A percentile compares a stretch with the other conserved stretches of the same genome.
Evolutionary conservation across 2,329 filamentous ascomycete genomes (phyloP).

Genomic region (Alternaria panax): DNA sequence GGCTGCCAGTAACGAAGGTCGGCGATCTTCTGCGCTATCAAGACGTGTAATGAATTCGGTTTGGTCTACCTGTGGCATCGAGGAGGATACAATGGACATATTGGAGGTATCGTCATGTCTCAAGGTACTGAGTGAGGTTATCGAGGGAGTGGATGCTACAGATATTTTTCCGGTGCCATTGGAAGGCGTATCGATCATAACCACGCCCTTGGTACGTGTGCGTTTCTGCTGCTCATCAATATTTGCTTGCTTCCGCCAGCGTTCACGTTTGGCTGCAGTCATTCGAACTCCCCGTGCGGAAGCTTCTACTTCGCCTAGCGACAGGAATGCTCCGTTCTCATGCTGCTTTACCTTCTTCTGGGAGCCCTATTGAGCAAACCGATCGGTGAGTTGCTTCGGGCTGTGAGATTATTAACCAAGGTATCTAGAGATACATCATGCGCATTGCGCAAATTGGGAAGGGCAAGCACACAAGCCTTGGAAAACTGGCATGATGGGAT

Average conservation of each 20-base stretch:
- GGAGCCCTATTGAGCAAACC: not conserved
- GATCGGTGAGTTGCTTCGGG: not conserved
- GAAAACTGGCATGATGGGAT: too few relatives aligned
- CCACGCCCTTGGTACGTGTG: not conserved
- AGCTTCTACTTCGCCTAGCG: not conserved
- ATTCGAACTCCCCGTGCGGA: not conserved
- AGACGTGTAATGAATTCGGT: not conserved
- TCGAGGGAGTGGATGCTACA: not conserved
- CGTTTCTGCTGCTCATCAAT: not conserved
- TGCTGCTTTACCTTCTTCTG: not conserved
- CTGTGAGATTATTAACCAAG: not conserved
- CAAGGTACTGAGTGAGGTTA: not conserved
- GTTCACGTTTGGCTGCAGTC: not conserved
- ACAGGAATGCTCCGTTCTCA: not conserved
- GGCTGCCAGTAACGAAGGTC: fast-evolving
- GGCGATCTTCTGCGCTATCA: not conserved
- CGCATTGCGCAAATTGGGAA: not conserved
- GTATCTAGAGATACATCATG: fast-evolving
- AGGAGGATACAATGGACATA: not conserved
- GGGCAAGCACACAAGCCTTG: fast-evolving
- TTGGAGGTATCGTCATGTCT: not conserved
- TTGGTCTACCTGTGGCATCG: not conserved
- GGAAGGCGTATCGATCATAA: not conserved
- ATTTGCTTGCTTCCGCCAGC: not conserved
- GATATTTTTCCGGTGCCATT: fast-evolving